A percentile compares a stretch with the other conserved stretches of the same genome.
Conservation (phyloP, 345 rosid genomes). For the Tarenaya hassleriana region DNA sequence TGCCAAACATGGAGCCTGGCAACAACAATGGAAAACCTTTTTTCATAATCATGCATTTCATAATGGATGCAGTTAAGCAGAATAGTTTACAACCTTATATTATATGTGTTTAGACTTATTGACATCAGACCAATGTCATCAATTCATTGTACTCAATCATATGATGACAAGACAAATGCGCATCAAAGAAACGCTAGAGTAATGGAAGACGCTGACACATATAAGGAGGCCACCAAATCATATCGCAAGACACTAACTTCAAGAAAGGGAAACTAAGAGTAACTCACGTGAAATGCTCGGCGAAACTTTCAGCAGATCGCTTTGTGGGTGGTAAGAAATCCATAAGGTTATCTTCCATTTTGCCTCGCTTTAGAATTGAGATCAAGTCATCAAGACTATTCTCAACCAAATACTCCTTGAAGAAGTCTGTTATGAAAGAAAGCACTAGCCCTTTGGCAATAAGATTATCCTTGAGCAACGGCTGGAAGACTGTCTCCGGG, state of each 20-base stretch:
- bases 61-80: too few relatives aligned
- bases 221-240: background rate
- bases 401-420: constrained; percentile 92
- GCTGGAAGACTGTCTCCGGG: constrained; percentile 96
- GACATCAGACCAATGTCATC: too few relatives aligned
- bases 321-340: constrained; percentile 75
- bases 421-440: constrained; percentile 86
- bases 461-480: constrained; percentile 95
- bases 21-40: too few relatives aligned
- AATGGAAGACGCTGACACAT: constrained; percentile 3
- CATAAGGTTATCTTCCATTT: constrained; percentile 86
- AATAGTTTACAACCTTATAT: too few relatives aligned
- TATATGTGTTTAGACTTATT: too few relatives aligned
- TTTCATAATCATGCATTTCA: too few relatives aligned
- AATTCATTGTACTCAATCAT: too few relatives aligned
- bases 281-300: constrained; percentile 95
- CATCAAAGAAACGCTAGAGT: background rate
- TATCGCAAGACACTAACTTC: background rate
- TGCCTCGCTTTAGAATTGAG: constrained; percentile 83
- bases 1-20: too few relatives aligned
- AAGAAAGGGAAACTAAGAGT: constrained; percentile 15
- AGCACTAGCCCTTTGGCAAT: constrained; percentile 99
- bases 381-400: constrained; percentile 95
- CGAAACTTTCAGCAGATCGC: constrained; percentile 76
- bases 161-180: constrained; percentile 1